phyloP scores from a whole-genome alignment of 306 rosid species.

The Crataegus laevigata region DNA sequence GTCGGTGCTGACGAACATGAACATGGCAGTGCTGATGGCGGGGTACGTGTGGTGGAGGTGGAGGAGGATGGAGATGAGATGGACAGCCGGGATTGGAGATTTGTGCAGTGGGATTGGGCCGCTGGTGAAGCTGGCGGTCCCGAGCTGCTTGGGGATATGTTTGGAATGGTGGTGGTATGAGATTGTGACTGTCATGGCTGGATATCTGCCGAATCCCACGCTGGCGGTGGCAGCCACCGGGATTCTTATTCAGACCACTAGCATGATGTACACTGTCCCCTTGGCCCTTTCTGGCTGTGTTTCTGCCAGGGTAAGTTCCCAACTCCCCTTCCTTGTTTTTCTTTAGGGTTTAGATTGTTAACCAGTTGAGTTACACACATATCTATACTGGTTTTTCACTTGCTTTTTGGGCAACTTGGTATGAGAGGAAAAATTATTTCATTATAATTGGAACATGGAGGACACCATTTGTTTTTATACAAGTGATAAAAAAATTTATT shows the following conservation, averaged over 20 bases:
- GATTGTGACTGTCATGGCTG: slow-evolving; percentile 83
- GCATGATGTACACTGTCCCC: slow-evolving; percentile 96
- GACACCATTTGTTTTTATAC: too few relatives aligned
- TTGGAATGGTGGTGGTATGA: slow-evolving; percentile 99
- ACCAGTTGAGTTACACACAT: too few relatives aligned
- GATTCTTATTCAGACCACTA: slow-evolving; percentile 86
- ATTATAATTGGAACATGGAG: too few relatives aligned
- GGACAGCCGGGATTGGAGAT: slow-evolving; percentile 37
- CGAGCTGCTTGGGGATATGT: slow-evolving; percentile 86
- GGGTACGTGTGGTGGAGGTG: slow-evolving; percentile 49
- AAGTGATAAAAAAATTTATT: too few relatives aligned
- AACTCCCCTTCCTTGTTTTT: too few relatives aligned
- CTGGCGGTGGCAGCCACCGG: slow-evolving; percentile 94
- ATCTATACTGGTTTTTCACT: too few relatives aligned
- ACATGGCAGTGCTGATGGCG: slow-evolving; percentile 63
- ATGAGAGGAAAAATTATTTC: too few relatives aligned
- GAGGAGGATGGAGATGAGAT: slow-evolving; percentile 30
- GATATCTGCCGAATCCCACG: slow-evolving; percentile 64
- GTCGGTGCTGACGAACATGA: slow-evolving; percentile 71
- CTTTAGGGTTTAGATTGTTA: too few relatives aligned
- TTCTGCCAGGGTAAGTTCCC: slow-evolving; percentile 66
- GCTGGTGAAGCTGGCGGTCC: slow-evolving; percentile 63
- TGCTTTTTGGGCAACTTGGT: too few relatives aligned
- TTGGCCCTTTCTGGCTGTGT: slow-evolving; percentile 97
- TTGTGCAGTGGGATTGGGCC: slow-evolving; percentile 45